These are phyloP conservation scores for Rhodofomes roseus DNA, from an alignment of 1,284 basidiomycete species.

Conservation along the genomic window DNA sequence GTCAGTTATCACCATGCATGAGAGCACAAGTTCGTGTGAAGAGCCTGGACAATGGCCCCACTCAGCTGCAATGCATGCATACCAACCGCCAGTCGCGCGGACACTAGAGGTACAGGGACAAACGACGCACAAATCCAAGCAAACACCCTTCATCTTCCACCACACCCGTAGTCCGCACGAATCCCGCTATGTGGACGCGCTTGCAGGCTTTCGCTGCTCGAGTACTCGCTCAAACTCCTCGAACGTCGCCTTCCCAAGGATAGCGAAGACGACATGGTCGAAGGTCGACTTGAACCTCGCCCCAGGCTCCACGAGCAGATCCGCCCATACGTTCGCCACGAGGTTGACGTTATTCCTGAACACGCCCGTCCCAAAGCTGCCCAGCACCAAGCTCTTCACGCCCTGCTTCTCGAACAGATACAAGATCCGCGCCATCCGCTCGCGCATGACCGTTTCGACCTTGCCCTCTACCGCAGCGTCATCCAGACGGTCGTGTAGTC, in stretches of 20 bases:
- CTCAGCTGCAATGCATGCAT: background rate
- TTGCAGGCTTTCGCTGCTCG: background rate
- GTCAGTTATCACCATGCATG: background rate
- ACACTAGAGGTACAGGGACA: background rate
- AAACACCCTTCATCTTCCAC: background rate
- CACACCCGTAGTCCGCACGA: no score
- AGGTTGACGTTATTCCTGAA: slow-evolving; percentile 56
- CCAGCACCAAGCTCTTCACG: slow-evolving; percentile 55
- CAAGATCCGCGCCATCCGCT: slow-evolving; percentile 64
- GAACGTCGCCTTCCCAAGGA: slow-evolving; percentile 52
- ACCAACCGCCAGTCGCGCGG: background rate
- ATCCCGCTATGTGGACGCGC: background rate
- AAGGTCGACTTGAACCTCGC: slow-evolving; percentile 56
- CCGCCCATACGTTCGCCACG: slow-evolving; percentile 37
- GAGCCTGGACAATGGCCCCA: background rate
- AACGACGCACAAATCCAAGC: background rate
- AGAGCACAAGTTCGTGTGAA: background rate
- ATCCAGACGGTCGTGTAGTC: slow-evolving; percentile 28
- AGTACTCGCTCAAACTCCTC: slow-evolving; percentile 44
- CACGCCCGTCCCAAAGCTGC: slow-evolving; percentile 73
- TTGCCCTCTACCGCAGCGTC: slow-evolving; percentile 40
- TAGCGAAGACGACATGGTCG: slow-evolving; percentile 59
- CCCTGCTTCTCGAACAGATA: slow-evolving; percentile 60
- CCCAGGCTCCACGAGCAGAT: slow-evolving; percentile 42
- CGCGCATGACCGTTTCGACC: slow-evolving; percentile 56